These are phyloP conservation scores for Hura crepitans DNA, from an alignment of 441 rosid genomes.

Conservation along the genomic window DNA sequence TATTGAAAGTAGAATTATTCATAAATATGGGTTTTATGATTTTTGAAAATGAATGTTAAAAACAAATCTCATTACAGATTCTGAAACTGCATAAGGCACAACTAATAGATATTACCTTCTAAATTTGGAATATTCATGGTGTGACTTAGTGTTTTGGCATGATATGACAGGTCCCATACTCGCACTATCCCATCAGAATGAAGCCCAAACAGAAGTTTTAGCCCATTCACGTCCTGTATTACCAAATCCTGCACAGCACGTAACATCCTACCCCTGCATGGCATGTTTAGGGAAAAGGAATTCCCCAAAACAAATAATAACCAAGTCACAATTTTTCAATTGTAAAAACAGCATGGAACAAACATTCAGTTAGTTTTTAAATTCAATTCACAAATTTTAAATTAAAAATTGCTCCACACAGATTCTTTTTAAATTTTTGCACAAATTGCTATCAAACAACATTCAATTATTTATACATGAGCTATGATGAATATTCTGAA, in stretches of 20 bases:
- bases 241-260: constrained; percentile 68
- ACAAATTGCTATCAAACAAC: not conserved
- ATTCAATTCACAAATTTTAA: not conserved
- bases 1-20: not conserved
- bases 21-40: not conserved
- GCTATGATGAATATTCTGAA: not conserved
- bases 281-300: constrained; percentile 15
- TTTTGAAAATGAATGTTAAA: not conserved
- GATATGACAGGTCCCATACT: constrained; percentile 64
- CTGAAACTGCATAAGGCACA: constrained; percentile 8
- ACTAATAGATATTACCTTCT: constrained; percentile 51
- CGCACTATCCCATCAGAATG: constrained; percentile 67
- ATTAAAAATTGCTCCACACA: not conserved
- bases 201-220: constrained; percentile 50
- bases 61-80: not conserved
- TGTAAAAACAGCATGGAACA: not conserved
- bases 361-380: not conserved
- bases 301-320: constrained; percentile 3
- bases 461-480: not conserved
- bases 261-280: constrained; percentile 60
- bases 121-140: constrained; percentile 41
- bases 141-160: constrained; percentile 58
- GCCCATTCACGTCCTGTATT: constrained; percentile 48
- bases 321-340: not conserved
- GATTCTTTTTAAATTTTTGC: not conserved